Base-by-base conservation (phyloP, 768 basidiomycete genomes). In the Stropharia rugosoannulata region DNA sequence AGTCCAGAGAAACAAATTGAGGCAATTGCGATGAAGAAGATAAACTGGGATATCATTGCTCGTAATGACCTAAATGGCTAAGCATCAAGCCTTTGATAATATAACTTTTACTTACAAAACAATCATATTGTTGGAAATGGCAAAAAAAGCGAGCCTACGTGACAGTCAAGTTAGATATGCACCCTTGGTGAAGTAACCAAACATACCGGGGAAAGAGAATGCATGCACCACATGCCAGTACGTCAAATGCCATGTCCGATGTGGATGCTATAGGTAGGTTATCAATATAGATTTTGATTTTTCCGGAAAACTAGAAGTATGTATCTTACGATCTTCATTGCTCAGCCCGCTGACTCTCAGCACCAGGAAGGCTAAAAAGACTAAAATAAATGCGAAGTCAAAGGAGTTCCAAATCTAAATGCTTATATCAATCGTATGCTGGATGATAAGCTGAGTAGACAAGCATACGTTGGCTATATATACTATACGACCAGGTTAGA, bases 381-480 rank as follows among this genome's bases (percentile, higher is more conserved):
- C 75, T 22, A 83, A 56, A 57, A 85, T 79, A 66, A 92, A 92
- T 0, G 81, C 78, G 19, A 89, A 85, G 70, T 92, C 94, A 62
- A 95, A 93, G 5, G 84, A 87, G 65, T 94, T 95, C 94, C 94
- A 96, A 59, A 95, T 84, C 90, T 95, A 29, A 42, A 44, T 32
- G 29, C 9, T 46, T 16, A 48, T 45, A 15, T 47, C 50, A 25
- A 35, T 43, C 43, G 49, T 51, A 12, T 52, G 37, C 49, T 45
- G 53, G 38, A 40, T 15, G 42, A 49, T 40, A 12, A 36, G 19
- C 18, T 32, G 29, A 42, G 35, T 6, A 8, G 18, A 25, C 22
- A 35, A 35, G 60, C 59, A 64, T 66, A 90, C 91, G 65, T 92
- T 93, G 18, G 92, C 90, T 41, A 92, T 83, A 67, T 95, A 95